Evolutionary conservation across 2,329 filamentous ascomycete genomes (phyloP).

Genomic region (Hymenotorrendiella dingleyae): DNA sequence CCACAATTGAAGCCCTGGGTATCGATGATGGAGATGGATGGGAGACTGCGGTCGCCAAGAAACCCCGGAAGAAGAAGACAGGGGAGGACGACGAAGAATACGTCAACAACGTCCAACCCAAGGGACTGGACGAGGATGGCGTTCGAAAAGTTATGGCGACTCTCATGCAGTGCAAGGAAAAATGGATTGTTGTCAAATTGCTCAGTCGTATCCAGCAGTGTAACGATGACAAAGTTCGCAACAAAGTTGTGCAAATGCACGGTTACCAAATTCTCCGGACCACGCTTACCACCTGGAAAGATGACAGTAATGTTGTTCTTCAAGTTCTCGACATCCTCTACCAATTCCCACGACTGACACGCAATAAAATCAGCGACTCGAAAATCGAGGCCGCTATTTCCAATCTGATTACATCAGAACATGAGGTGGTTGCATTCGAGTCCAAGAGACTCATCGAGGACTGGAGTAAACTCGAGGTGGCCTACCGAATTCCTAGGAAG

Average conservation of each 20-base stretch:
- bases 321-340: slow-evolving; percentile 88
- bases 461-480: slow-evolving; percentile 86
- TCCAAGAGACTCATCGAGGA: slow-evolving; percentile 68
- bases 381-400: slow-evolving; percentile 84
- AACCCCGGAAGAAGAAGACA: slow-evolving; percentile 84
- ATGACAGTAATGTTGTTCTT: slow-evolving; percentile 83
- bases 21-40: slow-evolving; percentile 90
- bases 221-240: slow-evolving; percentile 79
- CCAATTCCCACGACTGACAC: slow-evolving; percentile 80
- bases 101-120: slow-evolving; percentile 79
- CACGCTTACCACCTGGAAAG: slow-evolving; percentile 76
- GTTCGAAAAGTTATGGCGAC: slow-evolving; percentile 95
- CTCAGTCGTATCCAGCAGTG: slow-evolving; percentile 82
- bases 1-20: slow-evolving; percentile 89
- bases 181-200: slow-evolving; percentile 97
- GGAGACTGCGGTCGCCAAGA: slow-evolving; percentile 86
- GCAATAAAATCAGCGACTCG: slow-evolving; percentile 95
- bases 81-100: slow-evolving; percentile 94
- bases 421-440: slow-evolving; percentile 69
- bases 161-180: slow-evolving; percentile 96
- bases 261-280: slow-evolving; percentile 93
- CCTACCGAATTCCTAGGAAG: slow-evolving; percentile 87
- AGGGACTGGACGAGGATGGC: slow-evolving; percentile 71
- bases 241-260: slow-evolving; percentile 91
- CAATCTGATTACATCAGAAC: slow-evolving; percentile 58